Conservation (phyloP, 208 protist species). For the Leishmania arabica region DNA sequence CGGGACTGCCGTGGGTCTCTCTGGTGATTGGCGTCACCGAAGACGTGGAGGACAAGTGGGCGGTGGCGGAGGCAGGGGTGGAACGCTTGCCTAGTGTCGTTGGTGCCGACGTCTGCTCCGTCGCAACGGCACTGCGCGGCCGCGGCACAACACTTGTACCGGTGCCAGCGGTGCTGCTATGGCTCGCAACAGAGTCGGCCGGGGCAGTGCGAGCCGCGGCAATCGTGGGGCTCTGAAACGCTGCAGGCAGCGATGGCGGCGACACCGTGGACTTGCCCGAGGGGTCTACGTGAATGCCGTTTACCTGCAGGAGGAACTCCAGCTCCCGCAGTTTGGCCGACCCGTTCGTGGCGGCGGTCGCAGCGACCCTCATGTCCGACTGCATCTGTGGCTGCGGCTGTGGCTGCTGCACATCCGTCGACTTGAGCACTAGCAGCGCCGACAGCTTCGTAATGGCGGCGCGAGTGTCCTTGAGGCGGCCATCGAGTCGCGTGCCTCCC, state of each 20-base stretch:
- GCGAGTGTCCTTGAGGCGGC: slow-evolving; percentile 64
- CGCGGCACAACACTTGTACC: slow-evolving; percentile 38
- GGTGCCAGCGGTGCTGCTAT: not conserved
- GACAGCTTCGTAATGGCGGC: slow-evolving; percentile 75
- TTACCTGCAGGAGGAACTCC: slow-evolving; percentile 35
- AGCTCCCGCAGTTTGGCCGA: slow-evolving; percentile 33
- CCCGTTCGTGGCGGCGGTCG: slow-evolving; percentile 14
- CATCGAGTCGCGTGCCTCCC: slow-evolving; percentile 76
- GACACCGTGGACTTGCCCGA: slow-evolving; percentile 2
- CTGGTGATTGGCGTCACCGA: not conserved
- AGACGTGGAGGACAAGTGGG: slow-evolving; percentile 31
- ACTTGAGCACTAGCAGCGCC: slow-evolving; percentile 67
- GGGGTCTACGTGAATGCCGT: slow-evolving; percentile 23
- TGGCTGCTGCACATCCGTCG: slow-evolving; percentile 10
- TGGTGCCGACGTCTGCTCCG: slow-evolving; percentile 8
- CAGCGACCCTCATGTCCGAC: slow-evolving; percentile 10
- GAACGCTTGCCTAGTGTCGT: slow-evolving; percentile 7
- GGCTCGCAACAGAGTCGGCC: slow-evolving; percentile 8
- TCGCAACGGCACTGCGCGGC: slow-evolving; percentile 43
- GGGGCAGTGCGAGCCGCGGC: not conserved
- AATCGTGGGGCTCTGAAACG: not conserved
- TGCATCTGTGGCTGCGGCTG: slow-evolving; percentile 47
- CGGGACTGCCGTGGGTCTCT: slow-evolving; percentile 4
- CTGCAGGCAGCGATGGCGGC: slow-evolving; percentile 10
- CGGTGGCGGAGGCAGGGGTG: slow-evolving; percentile 35